phyloP scores from a whole-genome alignment of 2,329 filamentous ascomycete species.

The Allantophomopsis cytisporea region DNA sequence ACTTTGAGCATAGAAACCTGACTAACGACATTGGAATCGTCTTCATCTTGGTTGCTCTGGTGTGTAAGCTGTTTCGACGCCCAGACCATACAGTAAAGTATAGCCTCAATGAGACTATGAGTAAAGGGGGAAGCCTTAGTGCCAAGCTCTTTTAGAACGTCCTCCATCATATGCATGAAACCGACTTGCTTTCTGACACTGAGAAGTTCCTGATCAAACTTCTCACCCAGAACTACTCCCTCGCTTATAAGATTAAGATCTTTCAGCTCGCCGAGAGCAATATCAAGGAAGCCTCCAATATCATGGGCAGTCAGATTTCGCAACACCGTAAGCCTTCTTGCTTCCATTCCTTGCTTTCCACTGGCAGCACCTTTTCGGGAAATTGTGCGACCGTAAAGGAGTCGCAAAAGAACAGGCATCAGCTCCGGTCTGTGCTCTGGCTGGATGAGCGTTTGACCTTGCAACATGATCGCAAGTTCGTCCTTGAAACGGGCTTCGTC shows the following conservation, averaged over 20 bases:
- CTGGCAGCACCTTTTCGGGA: constrained; percentile 65
- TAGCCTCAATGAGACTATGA: constrained; percentile 55
- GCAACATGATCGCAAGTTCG: constrained; percentile 80
- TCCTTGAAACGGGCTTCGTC: constrained; percentile 90
- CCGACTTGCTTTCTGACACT: constrained; percentile 72
- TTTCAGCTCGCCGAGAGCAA: constrained; percentile 61
- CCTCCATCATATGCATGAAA: constrained; percentile 80
- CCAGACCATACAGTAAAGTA: constrained; percentile 69
- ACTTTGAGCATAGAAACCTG: constrained; percentile 46
- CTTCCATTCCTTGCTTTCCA: constrained; percentile 68
- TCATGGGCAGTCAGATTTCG: constrained; percentile 64
- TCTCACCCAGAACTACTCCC: constrained; percentile 19
- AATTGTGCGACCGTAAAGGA: constrained; percentile 84
- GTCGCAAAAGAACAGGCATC: constrained; percentile 74
- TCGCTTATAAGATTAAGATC: constrained; percentile 41
- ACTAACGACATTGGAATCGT: constrained; percentile 20
- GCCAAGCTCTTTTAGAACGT: constrained; percentile 75
- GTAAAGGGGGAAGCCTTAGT: constrained; percentile 57
- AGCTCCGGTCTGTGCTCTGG: constrained; percentile 58
- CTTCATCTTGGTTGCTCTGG: constrained; percentile 17
- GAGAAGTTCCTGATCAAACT: constrained; percentile 45
- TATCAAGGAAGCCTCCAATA: constrained; percentile 68
- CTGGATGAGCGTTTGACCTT: constrained; percentile 60
- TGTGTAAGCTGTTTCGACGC: constrained; percentile 45
- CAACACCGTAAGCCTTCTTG: constrained; percentile 68